Percentiles rank a stretch among this genome's conserved stretches.
Conservation (phyloP, 768 basidiomycete genomes). For the Lepiota venenata region DNA sequence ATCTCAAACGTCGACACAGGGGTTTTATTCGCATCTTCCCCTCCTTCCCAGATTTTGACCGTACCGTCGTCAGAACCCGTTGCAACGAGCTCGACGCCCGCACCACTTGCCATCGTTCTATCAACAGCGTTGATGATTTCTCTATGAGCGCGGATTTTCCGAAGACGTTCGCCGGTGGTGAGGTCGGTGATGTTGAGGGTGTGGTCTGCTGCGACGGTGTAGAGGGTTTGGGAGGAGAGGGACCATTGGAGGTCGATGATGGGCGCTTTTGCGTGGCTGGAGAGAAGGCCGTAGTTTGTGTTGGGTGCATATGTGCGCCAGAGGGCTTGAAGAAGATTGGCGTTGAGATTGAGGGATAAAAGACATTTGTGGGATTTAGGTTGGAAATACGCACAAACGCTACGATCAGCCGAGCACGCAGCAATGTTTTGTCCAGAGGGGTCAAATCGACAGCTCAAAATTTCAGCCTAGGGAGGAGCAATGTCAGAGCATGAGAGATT, state of each 20-base stretch:
- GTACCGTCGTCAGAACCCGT: constrained; percentile 93
- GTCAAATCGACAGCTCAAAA: constrained; percentile 90
- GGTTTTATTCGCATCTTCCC: constrained; percentile 67
- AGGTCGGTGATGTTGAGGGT: constrained; percentile 74
- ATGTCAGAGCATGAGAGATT: not conserved
- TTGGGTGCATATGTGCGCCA: constrained; percentile 94
- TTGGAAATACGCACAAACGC: constrained; percentile 66
- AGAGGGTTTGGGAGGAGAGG: constrained; percentile 64
- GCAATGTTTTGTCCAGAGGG: constrained; percentile 93
- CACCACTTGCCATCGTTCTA: constrained; percentile 78
- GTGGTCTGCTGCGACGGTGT: constrained; percentile 90
- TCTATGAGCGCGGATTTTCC: constrained; percentile 83
- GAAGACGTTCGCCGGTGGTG: constrained; percentile 76
- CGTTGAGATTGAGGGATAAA: not conserved
- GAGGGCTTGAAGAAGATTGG: constrained; percentile 46
- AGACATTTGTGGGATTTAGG: not conserved
- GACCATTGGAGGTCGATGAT: constrained; percentile 94
- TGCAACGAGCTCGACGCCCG: constrained; percentile 80
- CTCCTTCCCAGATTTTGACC: constrained; percentile 89
- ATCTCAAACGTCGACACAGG: constrained; percentile 79
- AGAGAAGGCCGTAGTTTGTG: constrained; percentile 86
- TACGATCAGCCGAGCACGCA: constrained; percentile 86
- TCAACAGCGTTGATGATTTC: constrained; percentile 91
- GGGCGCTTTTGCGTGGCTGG: constrained; percentile 83
- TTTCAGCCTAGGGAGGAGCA: constrained; percentile 46